Percentiles rank a stretch among this genome's conserved stretches.
Conservation (phyloP, 805 yeast species). For the Zygosaccharomyces rouxii region DNA sequence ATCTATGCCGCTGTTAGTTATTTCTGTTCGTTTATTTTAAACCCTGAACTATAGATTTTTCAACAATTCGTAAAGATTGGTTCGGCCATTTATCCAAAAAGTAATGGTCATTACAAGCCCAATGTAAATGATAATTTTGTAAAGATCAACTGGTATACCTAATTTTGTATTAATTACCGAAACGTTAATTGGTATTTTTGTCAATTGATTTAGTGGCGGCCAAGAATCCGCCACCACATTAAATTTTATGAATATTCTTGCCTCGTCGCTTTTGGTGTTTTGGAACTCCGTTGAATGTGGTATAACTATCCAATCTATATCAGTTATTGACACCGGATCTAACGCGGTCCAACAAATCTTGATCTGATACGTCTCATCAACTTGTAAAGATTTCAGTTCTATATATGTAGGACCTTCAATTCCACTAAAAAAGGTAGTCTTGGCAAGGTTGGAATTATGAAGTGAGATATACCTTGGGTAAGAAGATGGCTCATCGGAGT, state of each 20-base stretch:
- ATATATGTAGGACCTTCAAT: slow-evolving; percentile 8
- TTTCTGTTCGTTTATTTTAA: slow-evolving; percentile 52
- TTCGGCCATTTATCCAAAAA: slow-evolving; percentile 10
- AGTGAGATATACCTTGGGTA: slow-evolving; percentile 9
- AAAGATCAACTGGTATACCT: slow-evolving; percentile 28
- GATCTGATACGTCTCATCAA: slow-evolving; percentile 20
- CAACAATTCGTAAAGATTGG: slow-evolving; percentile 9
- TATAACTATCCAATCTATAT: slow-evolving; percentile 12
- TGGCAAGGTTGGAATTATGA: slow-evolving; percentile 8
- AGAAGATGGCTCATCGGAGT: neutral
- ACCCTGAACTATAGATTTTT: slow-evolving; percentile 36
- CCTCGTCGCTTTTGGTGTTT: slow-evolving; percentile 11
- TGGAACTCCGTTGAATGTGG: slow-evolving; percentile 13
- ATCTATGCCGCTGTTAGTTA: slow-evolving; percentile 62
- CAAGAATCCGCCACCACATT: slow-evolving; percentile 18
- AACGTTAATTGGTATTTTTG: slow-evolving; percentile 21
- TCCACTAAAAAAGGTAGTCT: slow-evolving; percentile 6
- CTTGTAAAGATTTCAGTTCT: slow-evolving; percentile 16
- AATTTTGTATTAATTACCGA: slow-evolving; percentile 19
- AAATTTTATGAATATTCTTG: slow-evolving; percentile 16
- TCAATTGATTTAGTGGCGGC: slow-evolving; percentile 13
- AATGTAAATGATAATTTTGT: slow-evolving; percentile 18
- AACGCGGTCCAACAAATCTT: slow-evolving; percentile 34
- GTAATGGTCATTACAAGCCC: slow-evolving; percentile 8
- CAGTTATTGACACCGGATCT: slow-evolving; percentile 23